Conservation (phyloP, 2,329 filamentous ascomycete species). For the Diaporthe capsici region DNA sequence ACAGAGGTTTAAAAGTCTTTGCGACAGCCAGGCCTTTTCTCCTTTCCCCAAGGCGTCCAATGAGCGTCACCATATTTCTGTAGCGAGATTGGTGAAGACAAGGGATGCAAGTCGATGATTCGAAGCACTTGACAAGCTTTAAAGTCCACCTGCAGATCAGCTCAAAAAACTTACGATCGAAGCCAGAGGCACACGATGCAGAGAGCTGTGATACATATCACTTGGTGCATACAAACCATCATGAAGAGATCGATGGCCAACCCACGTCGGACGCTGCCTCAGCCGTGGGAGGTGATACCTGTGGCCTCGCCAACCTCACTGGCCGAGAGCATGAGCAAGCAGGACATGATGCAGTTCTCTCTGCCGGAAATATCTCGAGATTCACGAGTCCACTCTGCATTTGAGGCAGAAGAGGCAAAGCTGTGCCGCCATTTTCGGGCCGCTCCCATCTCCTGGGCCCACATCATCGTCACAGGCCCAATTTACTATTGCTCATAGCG, state of each 20-base stretch:
- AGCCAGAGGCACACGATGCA: constrained; percentile 23
- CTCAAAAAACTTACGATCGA: constrained; percentile 5
- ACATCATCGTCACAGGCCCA: constrained; percentile 36
- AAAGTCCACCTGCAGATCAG: constrained; percentile 19
- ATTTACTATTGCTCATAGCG: constrained; percentile 37
- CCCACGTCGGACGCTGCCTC: constrained; percentile 1
- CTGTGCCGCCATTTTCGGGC: constrained; percentile 31
- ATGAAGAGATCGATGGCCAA: constrained; percentile 19
- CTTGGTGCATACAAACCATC: neutral
- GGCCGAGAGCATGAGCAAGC: neutral
- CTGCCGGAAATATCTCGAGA: neutral
- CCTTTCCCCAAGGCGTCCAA: constrained; percentile 24
- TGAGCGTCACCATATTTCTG: constrained; percentile 13
- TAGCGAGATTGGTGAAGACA: constrained; percentile 26
- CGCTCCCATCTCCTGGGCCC: constrained; percentile 35
- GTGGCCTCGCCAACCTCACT: constrained; percentile 18
- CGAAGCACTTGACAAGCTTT: constrained; percentile 16
- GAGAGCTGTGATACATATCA: constrained; percentile 23
- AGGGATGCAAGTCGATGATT: constrained; percentile 32
- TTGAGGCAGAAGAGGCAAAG: neutral
- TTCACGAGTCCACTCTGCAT: neutral
- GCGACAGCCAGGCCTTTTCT: constrained; percentile 24
- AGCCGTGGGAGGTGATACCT: constrained; percentile 19
- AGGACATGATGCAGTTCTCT: constrained; percentile 9
- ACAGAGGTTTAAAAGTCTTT: constrained; percentile 14